Conservation (phyloP, 352 stramenopile genomes). For the Aphanomyces cochlioides region DNA sequence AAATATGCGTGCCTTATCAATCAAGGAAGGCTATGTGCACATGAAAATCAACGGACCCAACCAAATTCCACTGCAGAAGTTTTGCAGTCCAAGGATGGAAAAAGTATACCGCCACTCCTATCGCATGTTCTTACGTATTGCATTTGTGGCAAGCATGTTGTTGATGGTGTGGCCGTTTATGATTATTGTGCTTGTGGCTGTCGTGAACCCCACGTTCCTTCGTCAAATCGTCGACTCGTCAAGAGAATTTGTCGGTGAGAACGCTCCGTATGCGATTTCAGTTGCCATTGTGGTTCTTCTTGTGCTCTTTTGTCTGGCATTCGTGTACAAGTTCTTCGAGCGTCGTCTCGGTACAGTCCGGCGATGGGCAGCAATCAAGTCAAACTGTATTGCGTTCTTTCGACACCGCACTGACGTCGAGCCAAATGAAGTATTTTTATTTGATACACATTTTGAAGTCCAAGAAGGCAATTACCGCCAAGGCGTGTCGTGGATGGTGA, state of each 20-base stretch:
- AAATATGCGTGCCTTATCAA: constrained; percentile 43
- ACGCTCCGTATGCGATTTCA: background rate
- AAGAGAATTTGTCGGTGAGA: background rate
- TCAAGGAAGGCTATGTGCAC: constrained; percentile 86
- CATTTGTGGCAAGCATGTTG: constrained; percentile 74
- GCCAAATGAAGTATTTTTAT: constrained; percentile 81
- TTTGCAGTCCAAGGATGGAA: constrained; percentile 81
- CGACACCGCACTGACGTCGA: constrained; percentile 66
- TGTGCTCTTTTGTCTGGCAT: constrained; percentile 61
- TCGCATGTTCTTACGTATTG: constrained; percentile 81
- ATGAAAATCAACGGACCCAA: constrained; percentile 87
- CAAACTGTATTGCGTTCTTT: constrained; percentile 80
- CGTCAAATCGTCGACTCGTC: background rate
- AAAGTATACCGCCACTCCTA: constrained; percentile 79
- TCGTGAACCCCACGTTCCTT: constrained; percentile 13
- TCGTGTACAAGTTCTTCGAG: constrained; percentile 88
- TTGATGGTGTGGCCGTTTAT: constrained; percentile 76
- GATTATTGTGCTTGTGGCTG: constrained; percentile 55
- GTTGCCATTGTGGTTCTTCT: constrained; percentile 51
- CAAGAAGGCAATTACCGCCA: constrained; percentile 76
- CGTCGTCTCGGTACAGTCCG: constrained; percentile 79
- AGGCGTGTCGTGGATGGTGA: constrained; percentile 85
- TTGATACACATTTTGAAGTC: constrained; percentile 78
- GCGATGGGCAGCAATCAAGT: constrained; percentile 84
- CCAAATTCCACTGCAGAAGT: constrained; percentile 79